Conservation (phyloP, 148 eudicot genomes). For the Vaccinium macrocarpon region DNA sequence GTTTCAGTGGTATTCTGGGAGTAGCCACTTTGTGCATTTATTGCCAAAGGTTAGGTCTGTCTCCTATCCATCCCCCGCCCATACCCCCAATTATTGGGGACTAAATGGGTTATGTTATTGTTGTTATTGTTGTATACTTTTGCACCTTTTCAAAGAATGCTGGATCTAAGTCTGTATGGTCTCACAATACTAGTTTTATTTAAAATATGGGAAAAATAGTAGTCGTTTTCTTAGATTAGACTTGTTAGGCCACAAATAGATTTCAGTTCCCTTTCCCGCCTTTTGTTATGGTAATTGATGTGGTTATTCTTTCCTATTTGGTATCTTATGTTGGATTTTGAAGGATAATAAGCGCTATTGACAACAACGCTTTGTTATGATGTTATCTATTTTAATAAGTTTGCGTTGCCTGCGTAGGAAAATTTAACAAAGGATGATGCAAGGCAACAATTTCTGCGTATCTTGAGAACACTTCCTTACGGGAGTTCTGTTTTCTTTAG, state of each 20-base stretch:
- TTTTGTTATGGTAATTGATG: not conserved
- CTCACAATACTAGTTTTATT: not conserved
- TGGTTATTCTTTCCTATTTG: not conserved
- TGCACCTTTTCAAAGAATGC: not conserved
- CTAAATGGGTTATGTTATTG: too few relatives aligned
- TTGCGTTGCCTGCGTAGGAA: conserved; percentile 47
- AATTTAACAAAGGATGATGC: conserved; percentile 94
- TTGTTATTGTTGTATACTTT: too few relatives aligned
- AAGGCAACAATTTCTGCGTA: conserved; percentile 85
- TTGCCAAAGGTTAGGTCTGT: too few relatives aligned
- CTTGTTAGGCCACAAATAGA: not conserved
- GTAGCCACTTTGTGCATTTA: too few relatives aligned
- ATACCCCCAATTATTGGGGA: too few relatives aligned
- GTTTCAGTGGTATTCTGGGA: too few relatives aligned
- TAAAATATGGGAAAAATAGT: not conserved
- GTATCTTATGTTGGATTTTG: not conserved
- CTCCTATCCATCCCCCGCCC: too few relatives aligned
- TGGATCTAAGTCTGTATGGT: not conserved
- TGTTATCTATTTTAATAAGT: not conserved
- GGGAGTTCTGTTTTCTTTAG: conserved; percentile 97
- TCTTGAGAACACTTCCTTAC: conserved; percentile 85
- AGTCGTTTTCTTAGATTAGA: not conserved
- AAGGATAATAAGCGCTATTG: not conserved
- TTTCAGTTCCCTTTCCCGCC: not conserved
- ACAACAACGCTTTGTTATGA: not conserved